Base-by-base conservation (phyloP, 2,329 filamentous ascomycete species). In the Aplosporella prunicola region DNA sequence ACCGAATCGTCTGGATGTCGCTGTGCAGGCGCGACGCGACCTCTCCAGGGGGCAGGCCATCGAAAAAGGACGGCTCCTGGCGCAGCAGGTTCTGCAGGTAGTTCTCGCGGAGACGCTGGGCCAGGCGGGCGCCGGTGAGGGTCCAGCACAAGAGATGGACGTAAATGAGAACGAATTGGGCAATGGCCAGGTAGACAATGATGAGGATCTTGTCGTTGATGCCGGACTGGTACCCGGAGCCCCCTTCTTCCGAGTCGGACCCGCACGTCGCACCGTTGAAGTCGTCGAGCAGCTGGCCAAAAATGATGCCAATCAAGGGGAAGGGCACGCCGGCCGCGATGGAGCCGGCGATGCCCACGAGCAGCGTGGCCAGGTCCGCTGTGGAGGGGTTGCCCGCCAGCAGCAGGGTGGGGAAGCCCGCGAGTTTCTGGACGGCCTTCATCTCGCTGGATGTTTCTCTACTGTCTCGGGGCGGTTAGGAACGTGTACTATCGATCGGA, bases 1-100 rank as follows among this genome's bases (percentile, higher is more conserved):
- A 69, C 48, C 80, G 78, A 35, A 84, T 74, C 1, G 73, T 71
- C 41, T 78, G 71, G 22, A 82, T 78, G 47, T 83, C 78, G 37
- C 68, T 67, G 49, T 77, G 77, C 28, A 84, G 68, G 13, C 78
- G 67, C 7, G 74, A 72, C 2, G 74, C 69, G 9, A 82, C 71
- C 52, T 81, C 74, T 11, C 77, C 78, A 0, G 76, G 68, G 31
- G 74, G 69, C 8, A 78, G 63, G 10, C 67, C 67, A 47, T 82
- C 78, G 50, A 81, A 80, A 51, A 74, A 81, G 10, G 73, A 62
- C 1, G 76, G 68, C 39, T 80, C 76, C 49, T 81, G 76, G 32
- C 67, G 62, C 10, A 82, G 61, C 13, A 82, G 55, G 13, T 66
- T 69, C 17, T 65, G 60, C 24, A 82, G 64, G 47, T 81, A 82